Conservation (phyloP, 1,284 basidiomycete species). For the Heliocybe sulcata region DNA sequence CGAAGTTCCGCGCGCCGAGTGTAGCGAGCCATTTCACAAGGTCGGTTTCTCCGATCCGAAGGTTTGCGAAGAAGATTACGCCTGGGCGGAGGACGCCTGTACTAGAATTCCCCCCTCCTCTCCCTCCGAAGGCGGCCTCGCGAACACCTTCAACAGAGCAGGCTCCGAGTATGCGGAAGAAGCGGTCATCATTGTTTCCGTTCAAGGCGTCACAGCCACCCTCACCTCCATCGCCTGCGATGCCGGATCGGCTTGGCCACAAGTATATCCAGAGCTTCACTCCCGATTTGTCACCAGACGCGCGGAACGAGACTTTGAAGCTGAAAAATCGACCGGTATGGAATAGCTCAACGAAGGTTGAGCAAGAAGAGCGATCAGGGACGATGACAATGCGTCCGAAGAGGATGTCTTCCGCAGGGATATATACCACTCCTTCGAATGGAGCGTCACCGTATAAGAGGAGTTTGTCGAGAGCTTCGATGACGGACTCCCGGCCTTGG, state of each 20-base stretch:
- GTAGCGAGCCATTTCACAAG: constrained; percentile 51
- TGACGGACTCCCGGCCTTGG: constrained; percentile 74
- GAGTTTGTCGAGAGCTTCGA: constrained; percentile 65
- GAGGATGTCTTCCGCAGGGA: constrained; percentile 31
- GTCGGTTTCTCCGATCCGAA: constrained; percentile 73
- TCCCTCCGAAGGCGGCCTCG: constrained; percentile 31
- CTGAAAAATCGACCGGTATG: constrained; percentile 42
- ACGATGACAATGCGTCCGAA: constrained; percentile 27
- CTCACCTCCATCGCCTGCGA: constrained; percentile 38
- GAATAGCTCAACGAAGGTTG: constrained; percentile 75
- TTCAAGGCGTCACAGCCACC: constrained; percentile 33
- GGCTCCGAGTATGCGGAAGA: constrained; percentile 36
- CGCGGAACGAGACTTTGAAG: constrained; percentile 23
- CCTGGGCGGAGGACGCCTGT: constrained; percentile 10
- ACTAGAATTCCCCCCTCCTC: constrained; percentile 29
- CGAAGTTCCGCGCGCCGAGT: constrained; percentile 36
- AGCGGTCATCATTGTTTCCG: constrained; percentile 54
- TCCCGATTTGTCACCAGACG: constrained; percentile 56
- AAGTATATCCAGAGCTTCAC: constrained; percentile 66
- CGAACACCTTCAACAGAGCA: constrained; percentile 51
- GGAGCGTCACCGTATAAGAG: constrained; percentile 35
- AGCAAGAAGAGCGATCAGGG: constrained; percentile 36
- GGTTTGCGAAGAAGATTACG: constrained; percentile 62
- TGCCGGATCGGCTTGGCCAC: constrained; percentile 53
- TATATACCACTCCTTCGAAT: constrained; percentile 37